Conservation (phyloP, 2,329 filamentous ascomycete genomes). For the Lojkania enalia region DNA sequence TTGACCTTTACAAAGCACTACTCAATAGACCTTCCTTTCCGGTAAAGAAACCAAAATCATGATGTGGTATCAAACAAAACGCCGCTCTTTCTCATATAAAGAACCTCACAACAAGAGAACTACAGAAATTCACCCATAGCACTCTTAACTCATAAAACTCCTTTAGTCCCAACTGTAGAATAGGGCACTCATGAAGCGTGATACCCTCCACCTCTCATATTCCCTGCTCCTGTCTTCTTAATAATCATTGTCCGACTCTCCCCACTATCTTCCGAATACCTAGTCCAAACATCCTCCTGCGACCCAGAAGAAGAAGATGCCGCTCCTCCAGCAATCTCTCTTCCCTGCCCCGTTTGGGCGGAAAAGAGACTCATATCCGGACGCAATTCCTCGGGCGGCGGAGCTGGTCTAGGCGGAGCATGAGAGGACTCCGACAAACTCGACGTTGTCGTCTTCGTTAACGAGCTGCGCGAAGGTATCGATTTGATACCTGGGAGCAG, state of each 20-base stretch:
- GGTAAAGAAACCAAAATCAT: too few species aligned
- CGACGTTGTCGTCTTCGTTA: too few species aligned
- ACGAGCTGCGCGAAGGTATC: conserved; percentile 2
- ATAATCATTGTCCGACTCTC: conserved; percentile 4
- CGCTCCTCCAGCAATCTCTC: too few species aligned
- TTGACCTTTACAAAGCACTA: too few species aligned
- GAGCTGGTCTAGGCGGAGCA: conserved; percentile 23
- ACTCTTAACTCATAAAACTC: too few species aligned
- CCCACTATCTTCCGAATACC: conserved; percentile 3
- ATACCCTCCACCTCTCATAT: conserved; percentile 3
- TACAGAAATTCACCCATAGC: too few species aligned
- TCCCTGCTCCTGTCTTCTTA: conserved; percentile 1
- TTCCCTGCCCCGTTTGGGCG: neutral
- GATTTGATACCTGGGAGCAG: conserved; percentile 5
- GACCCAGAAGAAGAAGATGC: too few species aligned
- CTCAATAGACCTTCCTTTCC: too few species aligned
- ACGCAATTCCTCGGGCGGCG: conserved; percentile 23
- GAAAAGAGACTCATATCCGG: conserved; percentile 27
- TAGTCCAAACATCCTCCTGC: neutral
- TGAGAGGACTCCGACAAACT: conserved; percentile 10
- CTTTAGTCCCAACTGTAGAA: too few species aligned
- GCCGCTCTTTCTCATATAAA: too few species aligned
- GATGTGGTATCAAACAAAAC: too few species aligned
- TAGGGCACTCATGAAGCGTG: neutral
- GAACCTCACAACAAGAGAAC: too few species aligned